Evolutionary conservation across 495 filamentous ascomycete species (phyloP), one percentile per base, ranked within the genome.

Genomic region (Penicillium verhagenii): DNA sequence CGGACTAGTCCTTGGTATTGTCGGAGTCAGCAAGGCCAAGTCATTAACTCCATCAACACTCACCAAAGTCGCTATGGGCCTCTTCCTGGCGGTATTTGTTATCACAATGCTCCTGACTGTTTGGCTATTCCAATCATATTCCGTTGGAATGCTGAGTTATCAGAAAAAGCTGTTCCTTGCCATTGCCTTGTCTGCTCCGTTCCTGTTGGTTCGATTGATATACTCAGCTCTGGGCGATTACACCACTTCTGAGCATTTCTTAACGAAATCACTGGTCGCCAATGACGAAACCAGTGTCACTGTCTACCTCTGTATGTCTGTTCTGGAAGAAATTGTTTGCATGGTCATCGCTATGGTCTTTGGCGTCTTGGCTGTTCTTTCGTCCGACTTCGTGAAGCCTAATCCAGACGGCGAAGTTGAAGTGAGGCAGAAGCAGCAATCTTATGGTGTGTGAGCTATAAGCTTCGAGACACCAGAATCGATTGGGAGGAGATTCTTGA

Each of bases 141-240:
- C 7, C 6, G 49, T 18, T 2, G 28, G 19, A 1, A 1, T 62
- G n/a, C 25, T 38, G 13, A 23, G 5, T 2, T 60, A 47, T 13
- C 64, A 70, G 54, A 67, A 63, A 45, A 67, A 66, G 54, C 42
- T 70, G 37, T 70, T 70, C 46, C 52, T 66, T n/a, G 65, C 61
- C 28, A 59, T 66, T 23, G 53, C 26, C 8, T 26, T 66, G 19
- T 66, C 64, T 23, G 31, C 16, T n/a, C 67, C 67, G 8, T 68
- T 70, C 25, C 9, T 68, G 16, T 13, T 64, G 4, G 47, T 70
- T 28, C 67, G 67, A 0, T 1, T 70, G 56, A 28, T 64, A 21
- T 70, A 64, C 44, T 65, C 67, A 8, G 67, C 67, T 0, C 49
- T 70, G 1, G 18, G 53, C 19, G 31, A 35, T 35, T 35, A 35